Base-by-base conservation (phyloP, 768 basidiomycete genomes). In the Leccinum subtestaceum region DNA sequence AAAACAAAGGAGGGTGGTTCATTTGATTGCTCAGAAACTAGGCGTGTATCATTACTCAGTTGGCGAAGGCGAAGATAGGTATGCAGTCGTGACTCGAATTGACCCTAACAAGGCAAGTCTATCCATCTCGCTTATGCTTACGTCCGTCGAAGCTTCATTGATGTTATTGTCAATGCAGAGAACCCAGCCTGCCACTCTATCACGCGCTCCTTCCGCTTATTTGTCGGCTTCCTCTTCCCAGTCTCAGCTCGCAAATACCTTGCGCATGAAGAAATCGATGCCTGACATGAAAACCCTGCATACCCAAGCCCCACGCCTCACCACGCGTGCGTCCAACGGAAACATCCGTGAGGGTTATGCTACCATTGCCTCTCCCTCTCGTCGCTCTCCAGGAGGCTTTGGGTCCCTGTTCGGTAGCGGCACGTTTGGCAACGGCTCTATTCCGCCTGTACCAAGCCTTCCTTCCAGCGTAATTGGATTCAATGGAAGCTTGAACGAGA, bases 181-280 rank as follows among this genome's bases (percentile, higher is more conserved):
- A 59, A 79, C 78, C 31, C 84, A 90, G 51, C 73, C 72, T 55
- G 47, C 64, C 61, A 91, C 90, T 19, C 81, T 93, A 65, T 88
- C 88, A 23, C 88, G 92, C 50, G 87, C 88, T 5, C 90, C 91
- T 17, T 91, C 91, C 11, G 86, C 89, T 9, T 93, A 92, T 70
- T 81, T 93, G 23, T 80, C 83, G 12, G 81, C 87, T 19, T 75
- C 82, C 6, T 74, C 76, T 56, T 71, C 72, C 67, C 69, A 68
- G 63, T 76, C 77, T 64, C 78, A 74, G 63, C 80, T 77, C 50
- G 72, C 73, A 17, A 77, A 68, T 55, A 78, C 85, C 45, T 82
- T 98, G 56, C 87, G 95, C 45, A 86, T 88, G 74, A 98, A 98
- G 81, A 97, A 97, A 77, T 96, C 94, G 23, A 98, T 98, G 97